phyloP scores from a whole-genome alignment of 768 basidiomycete genomes.

The Pulveroboletus sp. region DNA sequence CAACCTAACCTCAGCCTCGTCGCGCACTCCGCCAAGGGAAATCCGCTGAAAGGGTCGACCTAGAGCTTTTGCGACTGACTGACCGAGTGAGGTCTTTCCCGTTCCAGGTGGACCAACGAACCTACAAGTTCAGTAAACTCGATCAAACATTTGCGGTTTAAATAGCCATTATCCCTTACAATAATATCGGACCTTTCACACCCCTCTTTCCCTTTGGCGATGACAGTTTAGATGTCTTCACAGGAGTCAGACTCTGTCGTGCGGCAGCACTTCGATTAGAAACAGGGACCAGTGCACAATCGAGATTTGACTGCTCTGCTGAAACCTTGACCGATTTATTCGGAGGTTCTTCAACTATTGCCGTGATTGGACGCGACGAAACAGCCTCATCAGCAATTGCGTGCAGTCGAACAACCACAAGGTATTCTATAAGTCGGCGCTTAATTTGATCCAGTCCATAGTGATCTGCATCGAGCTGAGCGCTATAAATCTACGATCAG shows the following conservation, averaged over 20 bases:
- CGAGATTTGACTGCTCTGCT: constrained; percentile 16
- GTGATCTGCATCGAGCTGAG: constrained; percentile 84
- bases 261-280: constrained; percentile 12
- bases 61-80: constrained; percentile 80
- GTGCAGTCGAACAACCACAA: constrained; percentile 73
- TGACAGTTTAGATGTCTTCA: constrained; percentile 3
- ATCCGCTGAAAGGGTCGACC: constrained; percentile 88
- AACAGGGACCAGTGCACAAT: constrained; percentile 19
- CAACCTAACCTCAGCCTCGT: constrained; percentile 77
- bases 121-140: constrained; percentile 30
- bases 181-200: constrained; percentile 69
- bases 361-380: neutral
- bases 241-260: constrained; percentile 6
- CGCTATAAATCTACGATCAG: constrained; percentile 15
- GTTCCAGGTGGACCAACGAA: constrained; percentile 90
- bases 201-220: constrained; percentile 31
- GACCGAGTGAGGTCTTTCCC: constrained; percentile 89
- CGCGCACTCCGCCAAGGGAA: constrained; percentile 86
- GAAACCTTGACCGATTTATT: constrained; percentile 18
- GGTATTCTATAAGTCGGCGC: constrained; percentile 84
- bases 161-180: constrained; percentile 36
- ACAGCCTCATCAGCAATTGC: constrained; percentile 25
- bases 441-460: constrained; percentile 92
- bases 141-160: neutral
- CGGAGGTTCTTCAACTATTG: constrained; percentile 4